phyloP scores from a whole-genome alignment of 768 basidiomycete species.

The Boletellus ananiceps region DNA sequence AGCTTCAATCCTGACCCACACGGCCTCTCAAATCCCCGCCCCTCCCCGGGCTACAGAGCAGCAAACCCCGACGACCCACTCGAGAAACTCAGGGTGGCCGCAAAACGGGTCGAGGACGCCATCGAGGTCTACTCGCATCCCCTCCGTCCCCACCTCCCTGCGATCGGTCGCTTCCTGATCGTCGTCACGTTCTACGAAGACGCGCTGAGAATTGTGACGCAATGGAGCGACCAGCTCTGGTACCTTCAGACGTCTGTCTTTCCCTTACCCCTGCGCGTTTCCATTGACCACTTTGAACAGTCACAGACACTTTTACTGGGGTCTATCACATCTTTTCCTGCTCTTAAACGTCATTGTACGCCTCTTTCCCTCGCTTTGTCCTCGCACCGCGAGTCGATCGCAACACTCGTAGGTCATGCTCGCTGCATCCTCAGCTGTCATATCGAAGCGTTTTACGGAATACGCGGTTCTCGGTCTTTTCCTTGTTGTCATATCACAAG shows the following conservation, averaged over 20 bases:
- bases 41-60: conserved; percentile 68
- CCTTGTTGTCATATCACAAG: conserved; percentile 88
- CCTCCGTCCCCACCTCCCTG: conserved; percentile 88
- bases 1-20: conserved; percentile 70
- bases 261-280: background rate
- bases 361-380: conserved; percentile 10
- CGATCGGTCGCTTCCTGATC: conserved; percentile 93
- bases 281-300: conserved; percentile 38
- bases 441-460: conserved; percentile 84
- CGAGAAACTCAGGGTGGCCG: conserved; percentile 67
- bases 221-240: conserved; percentile 98
- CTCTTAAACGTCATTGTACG: conserved; percentile 86
- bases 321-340: conserved; percentile 90
- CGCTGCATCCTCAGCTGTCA: conserved; percentile 75
- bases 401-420: conserved; percentile 71
- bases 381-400: background rate
- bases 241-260: conserved; percentile 85
- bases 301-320: conserved; percentile 94
- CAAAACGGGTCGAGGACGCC: conserved; percentile 82
- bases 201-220: conserved; percentile 85
- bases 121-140: conserved; percentile 93
- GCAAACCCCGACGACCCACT: conserved; percentile 80
- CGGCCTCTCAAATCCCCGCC: conserved; percentile 69
- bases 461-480: conserved; percentile 87
- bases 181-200: conserved; percentile 99